Conservation (phyloP, 2,329 filamentous ascomycete genomes). For the Hymenoscyphus scutula region DNA sequence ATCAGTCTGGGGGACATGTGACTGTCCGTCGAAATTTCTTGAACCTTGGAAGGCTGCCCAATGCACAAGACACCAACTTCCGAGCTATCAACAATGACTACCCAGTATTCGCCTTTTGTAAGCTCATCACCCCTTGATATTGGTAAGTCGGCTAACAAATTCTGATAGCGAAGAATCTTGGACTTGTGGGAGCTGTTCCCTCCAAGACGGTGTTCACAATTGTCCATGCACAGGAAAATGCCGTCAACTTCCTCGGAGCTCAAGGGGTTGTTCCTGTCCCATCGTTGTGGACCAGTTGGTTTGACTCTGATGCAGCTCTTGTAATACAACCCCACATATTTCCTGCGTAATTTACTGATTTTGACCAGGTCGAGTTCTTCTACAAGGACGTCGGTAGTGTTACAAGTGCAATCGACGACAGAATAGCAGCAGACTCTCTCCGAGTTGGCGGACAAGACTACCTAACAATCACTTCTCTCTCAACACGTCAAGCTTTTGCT, state of each 20-base stretch:
- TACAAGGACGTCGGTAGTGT: slow-evolving; percentile 71
- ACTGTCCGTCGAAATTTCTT: slow-evolving; percentile 66
- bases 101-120: slow-evolving; percentile 74
- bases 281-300: slow-evolving; percentile 76
- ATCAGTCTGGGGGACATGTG: slow-evolving; percentile 66
- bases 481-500: slow-evolving; percentile 78
- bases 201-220: slow-evolving; percentile 28
- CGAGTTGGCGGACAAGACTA: slow-evolving; percentile 72
- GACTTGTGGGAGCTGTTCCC: slow-evolving; percentile 22
- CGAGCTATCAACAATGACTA: slow-evolving; percentile 67
- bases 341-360: slow-evolving; percentile 18
- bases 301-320: slow-evolving; percentile 59
- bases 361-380: slow-evolving; percentile 61
- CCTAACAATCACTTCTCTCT: slow-evolving; percentile 71
- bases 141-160: not conserved
- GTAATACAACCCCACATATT: slow-evolving; percentile 28
- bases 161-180: slow-evolving; percentile 26
- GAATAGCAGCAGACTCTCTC: slow-evolving; percentile 65
- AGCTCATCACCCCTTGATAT: not conserved
- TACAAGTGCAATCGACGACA: slow-evolving; percentile 63
- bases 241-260: slow-evolving; percentile 29
- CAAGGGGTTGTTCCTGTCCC: slow-evolving; percentile 62
- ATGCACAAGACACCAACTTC: slow-evolving; percentile 63
- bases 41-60: slow-evolving; percentile 58
- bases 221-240: slow-evolving; percentile 31